Percentiles rank a stretch among this genome's conserved stretches.
These are phyloP conservation scores for Fistulifera solaris DNA, from an alignment of 108 stramenopile genomes.

Conservation along the genomic window DNA sequence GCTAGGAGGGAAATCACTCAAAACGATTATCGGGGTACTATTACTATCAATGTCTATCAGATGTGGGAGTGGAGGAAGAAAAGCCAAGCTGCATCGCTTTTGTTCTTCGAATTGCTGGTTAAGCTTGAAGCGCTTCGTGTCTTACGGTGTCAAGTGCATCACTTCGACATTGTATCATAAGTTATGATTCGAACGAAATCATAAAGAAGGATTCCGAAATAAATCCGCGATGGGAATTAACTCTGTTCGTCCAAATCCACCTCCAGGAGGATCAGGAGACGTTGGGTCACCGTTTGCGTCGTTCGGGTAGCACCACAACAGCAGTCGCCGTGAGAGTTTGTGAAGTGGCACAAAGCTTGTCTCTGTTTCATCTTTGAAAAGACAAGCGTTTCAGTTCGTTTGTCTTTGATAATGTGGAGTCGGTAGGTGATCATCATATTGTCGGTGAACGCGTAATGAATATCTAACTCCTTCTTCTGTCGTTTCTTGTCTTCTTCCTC, in stretches of 20 bases:
- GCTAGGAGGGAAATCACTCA: no score
- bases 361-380: background rate
- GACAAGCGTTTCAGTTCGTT: background rate
- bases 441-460: background rate
- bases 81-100: no score
- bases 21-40: no score
- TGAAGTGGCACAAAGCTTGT: background rate
- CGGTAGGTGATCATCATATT: background rate
- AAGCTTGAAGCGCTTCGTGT: no score
- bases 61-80: no score
- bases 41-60: no score
- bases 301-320: background rate
- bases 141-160: no score
- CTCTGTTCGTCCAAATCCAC: constrained; percentile 24
- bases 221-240: constrained; percentile 28
- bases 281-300: constrained; percentile 5
- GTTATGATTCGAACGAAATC: no score
- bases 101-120: no score
- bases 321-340: no score
- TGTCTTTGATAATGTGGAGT: background rate
- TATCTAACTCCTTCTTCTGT: background rate
- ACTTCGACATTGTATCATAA: no score
- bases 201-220: constrained; percentile 11
- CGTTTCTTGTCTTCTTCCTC: constrained; percentile 2
- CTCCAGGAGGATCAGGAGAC: constrained; percentile 11